These are phyloP conservation scores for Porogramme epimiltina DNA, from an alignment of 1,284 basidiomycete species.

Conservation along the genomic window DNA sequence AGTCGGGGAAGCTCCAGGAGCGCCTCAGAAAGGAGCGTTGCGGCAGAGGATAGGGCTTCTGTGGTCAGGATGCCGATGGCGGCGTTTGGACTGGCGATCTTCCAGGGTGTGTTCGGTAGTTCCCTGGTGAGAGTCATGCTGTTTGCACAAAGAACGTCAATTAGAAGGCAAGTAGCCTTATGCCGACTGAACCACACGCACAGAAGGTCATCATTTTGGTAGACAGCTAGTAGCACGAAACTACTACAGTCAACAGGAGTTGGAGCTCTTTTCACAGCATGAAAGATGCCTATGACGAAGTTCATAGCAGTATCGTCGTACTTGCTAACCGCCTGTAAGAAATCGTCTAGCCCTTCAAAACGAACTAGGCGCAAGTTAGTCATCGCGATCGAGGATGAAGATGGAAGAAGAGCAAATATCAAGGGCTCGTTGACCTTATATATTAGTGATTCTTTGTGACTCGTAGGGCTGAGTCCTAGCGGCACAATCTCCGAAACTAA, in stretches of 20 bases:
- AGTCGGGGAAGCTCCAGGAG: background rate
- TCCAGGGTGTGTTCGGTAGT: no score
- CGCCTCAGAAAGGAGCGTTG: background rate
- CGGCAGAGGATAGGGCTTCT: no score
- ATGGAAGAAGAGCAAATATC: no score
- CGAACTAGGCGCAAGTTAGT: constrained; percentile 12
- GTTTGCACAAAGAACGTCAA: no score
- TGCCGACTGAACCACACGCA: constrained; percentile 3
- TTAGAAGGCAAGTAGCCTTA: background rate
- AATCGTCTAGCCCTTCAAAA: constrained; percentile 10
- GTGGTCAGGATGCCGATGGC: no score
- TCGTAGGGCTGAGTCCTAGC: no score
- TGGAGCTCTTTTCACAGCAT: constrained; percentile 9
- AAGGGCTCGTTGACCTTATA: no score
- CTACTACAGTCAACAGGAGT: background rate
- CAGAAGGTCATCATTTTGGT: constrained; percentile 15
- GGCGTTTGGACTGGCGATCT: no score
- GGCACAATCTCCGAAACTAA: no score
- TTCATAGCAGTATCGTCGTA: constrained; percentile 26
- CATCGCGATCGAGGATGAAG: constrained; percentile 9
- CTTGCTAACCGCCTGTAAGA: constrained; percentile 9
- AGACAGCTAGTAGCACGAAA: constrained; percentile 7
- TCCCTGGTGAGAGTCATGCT: constrained; percentile 4
- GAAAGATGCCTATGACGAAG: constrained; percentile 15
- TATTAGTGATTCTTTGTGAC: no score